Conservation (phyloP, 2,329 filamentous ascomycete genomes). For the Septoria petroselini region DNA sequence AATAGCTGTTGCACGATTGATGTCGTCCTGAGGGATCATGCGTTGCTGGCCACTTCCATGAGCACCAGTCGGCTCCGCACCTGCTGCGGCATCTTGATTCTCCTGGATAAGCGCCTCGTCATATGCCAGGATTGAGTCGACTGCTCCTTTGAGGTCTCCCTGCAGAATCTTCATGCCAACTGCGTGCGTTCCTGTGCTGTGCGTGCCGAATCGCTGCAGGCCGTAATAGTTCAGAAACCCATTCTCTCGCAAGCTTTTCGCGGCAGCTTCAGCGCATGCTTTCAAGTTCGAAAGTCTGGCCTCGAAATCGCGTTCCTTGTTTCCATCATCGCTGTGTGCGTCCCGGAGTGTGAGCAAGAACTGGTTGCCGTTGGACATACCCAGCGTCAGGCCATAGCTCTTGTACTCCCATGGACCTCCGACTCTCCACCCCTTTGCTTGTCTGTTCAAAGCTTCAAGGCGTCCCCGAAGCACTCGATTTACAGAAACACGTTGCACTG, state of each 20-base stretch:
- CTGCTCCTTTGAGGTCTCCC: slow-evolving; percentile 75
- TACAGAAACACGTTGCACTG: slow-evolving; percentile 74
- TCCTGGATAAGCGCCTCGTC: slow-evolving; percentile 60
- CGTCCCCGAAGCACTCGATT: slow-evolving; percentile 59
- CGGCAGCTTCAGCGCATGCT: slow-evolving; percentile 55
- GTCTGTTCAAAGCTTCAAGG: slow-evolving; percentile 61
- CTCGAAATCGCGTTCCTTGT: slow-evolving; percentile 31
- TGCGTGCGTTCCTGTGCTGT: slow-evolving; percentile 77
- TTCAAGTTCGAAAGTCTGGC: slow-evolving; percentile 48
- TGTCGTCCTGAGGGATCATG: slow-evolving; percentile 69
- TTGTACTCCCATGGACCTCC: slow-evolving; percentile 76
- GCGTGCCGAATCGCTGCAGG: slow-evolving; percentile 93
- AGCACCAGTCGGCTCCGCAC: slow-evolving; percentile 9
- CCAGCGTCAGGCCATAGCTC: slow-evolving; percentile 69
- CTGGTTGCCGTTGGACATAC: slow-evolving; percentile 83
- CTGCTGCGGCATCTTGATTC: slow-evolving; percentile 43
- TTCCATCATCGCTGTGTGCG: slow-evolving; percentile 60
- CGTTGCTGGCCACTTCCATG: slow-evolving; percentile 9
- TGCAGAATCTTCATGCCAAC: slow-evolving; percentile 81
- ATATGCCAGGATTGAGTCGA: slow-evolving; percentile 73
- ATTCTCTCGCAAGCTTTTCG: slow-evolving; percentile 65
- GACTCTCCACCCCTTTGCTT: slow-evolving; percentile 60
- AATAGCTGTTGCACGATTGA: slow-evolving; percentile 73
- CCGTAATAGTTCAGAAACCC: slow-evolving; percentile 99
- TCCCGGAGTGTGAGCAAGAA: slow-evolving; percentile 90